A percentile compares a stretch with the other conserved stretches of the same genome.
phyloP scores from a whole-genome alignment of 2,329 filamentous ascomycete species.

The Ophiocordyceps unilateralis region DNA sequence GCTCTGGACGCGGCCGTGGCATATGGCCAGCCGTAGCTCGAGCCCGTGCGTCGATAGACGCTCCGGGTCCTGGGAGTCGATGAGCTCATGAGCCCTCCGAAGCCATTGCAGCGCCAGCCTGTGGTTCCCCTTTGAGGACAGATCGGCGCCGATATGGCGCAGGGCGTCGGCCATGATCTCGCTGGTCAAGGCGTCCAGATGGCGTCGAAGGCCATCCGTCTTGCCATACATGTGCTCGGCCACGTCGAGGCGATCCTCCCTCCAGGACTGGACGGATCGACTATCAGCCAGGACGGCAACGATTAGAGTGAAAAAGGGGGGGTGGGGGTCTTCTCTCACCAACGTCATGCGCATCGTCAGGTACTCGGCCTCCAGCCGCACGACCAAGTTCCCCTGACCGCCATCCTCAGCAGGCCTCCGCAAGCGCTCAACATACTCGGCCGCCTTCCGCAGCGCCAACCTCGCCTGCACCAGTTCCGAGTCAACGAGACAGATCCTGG shows the following conservation, averaged over 20 bases:
- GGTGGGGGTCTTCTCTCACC: constrained; percentile 24
- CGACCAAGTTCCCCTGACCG: not conserved
- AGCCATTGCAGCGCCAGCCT: constrained; percentile 53
- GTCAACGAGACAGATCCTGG: constrained; percentile 30
- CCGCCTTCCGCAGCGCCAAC: constrained; percentile 45
- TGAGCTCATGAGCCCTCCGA: constrained; percentile 42
- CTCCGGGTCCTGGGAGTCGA: constrained; percentile 37
- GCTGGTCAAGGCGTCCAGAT: constrained; percentile 28
- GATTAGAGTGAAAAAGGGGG: too few relatives aligned
- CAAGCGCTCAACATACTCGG: constrained; percentile 26
- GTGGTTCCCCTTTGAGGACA: constrained; percentile 34
- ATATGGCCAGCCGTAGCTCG: constrained; percentile 48
- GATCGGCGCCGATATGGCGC: constrained; percentile 52
- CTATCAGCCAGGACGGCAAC: constrained; percentile 4
- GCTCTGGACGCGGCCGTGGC: constrained; percentile 43
- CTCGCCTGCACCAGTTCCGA: constrained; percentile 39
- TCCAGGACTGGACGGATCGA: constrained; percentile 46
- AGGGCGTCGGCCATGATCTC: constrained; percentile 51
- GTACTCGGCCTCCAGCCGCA: constrained; percentile 40
- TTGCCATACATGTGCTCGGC: constrained; percentile 65
- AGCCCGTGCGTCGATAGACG: constrained; percentile 38
- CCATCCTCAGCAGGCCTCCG: not conserved
- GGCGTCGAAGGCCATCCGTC: constrained; percentile 20
- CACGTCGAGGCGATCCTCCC: constrained; percentile 53
- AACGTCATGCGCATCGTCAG: constrained; percentile 47